Percentiles rank a stretch among this genome's conserved stretches.
Evolutionary conservation across 306 rosid genomes (phyloP).

Genomic region (Leucaena leucocephala): DNA sequence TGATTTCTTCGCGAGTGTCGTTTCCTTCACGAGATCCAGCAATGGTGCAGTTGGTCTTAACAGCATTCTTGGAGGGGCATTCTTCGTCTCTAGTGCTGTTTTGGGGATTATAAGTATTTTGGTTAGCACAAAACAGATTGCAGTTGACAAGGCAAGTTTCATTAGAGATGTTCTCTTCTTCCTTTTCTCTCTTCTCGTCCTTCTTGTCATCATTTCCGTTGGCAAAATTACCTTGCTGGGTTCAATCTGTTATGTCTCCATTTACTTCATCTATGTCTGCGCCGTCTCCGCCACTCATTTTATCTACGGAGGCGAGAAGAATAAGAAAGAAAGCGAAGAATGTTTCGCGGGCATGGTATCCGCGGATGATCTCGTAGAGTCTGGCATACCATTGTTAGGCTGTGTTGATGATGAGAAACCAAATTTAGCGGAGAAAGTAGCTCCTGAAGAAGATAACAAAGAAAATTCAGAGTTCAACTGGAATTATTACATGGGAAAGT

Average conservation of each 20-base stretch:
- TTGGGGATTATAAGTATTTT: too few relatives aligned
- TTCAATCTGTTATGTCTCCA: constrained; percentile 45
- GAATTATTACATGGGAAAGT: neutral
- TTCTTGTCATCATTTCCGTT: constrained; percentile 44
- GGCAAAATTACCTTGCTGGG: constrained; percentile 52
- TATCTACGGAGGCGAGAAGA: constrained; percentile 11
- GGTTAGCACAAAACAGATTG: too few relatives aligned
- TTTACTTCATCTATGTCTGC: constrained; percentile 55
- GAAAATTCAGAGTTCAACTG: neutral
- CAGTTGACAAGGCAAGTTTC: too few relatives aligned
- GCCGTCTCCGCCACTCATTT: constrained; percentile 47
- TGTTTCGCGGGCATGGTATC: neutral
- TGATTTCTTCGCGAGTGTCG: too few relatives aligned
- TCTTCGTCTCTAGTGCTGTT: too few relatives aligned
- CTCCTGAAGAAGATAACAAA: neutral
- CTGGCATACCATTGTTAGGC: constrained; percentile 35
- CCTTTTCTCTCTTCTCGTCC: constrained; percentile 47
- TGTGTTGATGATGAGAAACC: constrained; percentile 36
- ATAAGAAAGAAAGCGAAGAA: neutral
- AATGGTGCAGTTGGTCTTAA: too few relatives aligned
- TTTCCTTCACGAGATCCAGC: too few relatives aligned
- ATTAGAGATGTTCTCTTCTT: constrained; percentile 27
- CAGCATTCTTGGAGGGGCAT: too few relatives aligned
- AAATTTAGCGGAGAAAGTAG: neutral
- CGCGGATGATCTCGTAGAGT: constrained; percentile 18